These are phyloP conservation scores for Orychophragmus violaceus DNA, from an alignment of 345 rosid genomes.

Conservation along the genomic window DNA sequence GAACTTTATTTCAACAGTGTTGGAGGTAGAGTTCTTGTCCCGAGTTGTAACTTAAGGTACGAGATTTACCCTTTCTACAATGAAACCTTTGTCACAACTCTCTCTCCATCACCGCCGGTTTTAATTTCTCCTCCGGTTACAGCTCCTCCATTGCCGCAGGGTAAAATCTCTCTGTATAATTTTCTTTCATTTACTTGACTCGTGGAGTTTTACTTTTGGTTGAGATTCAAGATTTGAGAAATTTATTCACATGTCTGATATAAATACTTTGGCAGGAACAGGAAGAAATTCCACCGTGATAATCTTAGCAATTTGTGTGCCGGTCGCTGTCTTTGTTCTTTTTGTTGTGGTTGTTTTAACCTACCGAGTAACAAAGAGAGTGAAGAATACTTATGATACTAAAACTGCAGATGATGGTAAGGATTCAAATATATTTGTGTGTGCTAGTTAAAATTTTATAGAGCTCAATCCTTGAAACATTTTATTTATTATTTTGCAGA, in stretches of 20 bases:
- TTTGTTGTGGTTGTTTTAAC: not conserved
- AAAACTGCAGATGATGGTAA: not conserved
- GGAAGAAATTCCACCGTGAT: not conserved
- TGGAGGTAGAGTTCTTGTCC: constrained; percentile 38
- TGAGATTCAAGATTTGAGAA: not conserved
- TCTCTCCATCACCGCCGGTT: not conserved
- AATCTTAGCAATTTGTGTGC: not conserved
- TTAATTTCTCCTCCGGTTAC: not conserved
- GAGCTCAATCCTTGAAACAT: not conserved
- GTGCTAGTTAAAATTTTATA: not conserved
- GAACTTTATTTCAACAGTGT: not conserved
- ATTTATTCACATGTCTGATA: not conserved
- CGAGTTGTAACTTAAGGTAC: constrained; percentile 43
- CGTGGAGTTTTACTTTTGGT: no score
- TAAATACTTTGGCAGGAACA: not conserved
- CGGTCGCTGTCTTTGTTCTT: not conserved
- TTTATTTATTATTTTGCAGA: constrained; percentile 17
- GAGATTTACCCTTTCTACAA: constrained; percentile 40
- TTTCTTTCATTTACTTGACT: not conserved
- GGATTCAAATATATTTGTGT: not conserved
- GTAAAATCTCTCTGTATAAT: not conserved
- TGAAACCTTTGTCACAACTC: not conserved
- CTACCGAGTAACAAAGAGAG: not conserved
- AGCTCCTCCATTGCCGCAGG: not conserved
- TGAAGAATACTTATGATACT: not conserved